Evolutionary conservation across 2,329 filamentous ascomycete genomes (phyloP), one percentile per base, ranked within the genome.

Genomic region (Xylaria hypoxylon): DNA sequence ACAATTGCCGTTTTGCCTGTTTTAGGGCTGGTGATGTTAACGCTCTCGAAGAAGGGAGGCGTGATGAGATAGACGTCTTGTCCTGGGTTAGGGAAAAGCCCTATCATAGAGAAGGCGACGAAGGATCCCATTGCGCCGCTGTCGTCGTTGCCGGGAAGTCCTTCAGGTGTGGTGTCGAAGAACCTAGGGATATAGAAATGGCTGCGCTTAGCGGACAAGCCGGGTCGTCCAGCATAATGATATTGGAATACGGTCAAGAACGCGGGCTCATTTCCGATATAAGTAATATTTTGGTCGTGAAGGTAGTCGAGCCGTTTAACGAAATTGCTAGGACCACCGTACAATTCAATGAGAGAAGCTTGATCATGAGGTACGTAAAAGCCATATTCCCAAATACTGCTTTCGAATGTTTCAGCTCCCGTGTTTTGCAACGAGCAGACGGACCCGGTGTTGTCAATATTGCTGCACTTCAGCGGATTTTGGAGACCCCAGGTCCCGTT

Each of bases 41-140:
- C 82, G 53, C 83, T 81, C 67, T 85, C 81, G 70, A 92, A 92
- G 72, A 87, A 92, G 0, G 90, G 90, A 0, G 90, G 86, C 0
- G 81, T 90, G 68, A 92, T 90, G n/a, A 92, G 84, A 70, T 92
- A 92, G 0, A 92, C 88, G 68, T 91, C 80, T 72, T 92, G 90
- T 0, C 89, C 90, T 0, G 88, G 83, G 47, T 91, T 88, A 0
- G 90, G 90, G 76, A 89, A 92, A 6, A 92, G 78, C 0, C 90
- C 90, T 80, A 92, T 86, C 89, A 92, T 92, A 26, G 84, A 81
- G 1, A 92, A 84, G 0, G 87, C 87, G 0, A 88, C 80, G 66
- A 91, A 92, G 0, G 85, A 85, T 19, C 89, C 90, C 89, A 92
- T 92, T 0, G 90, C 88, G 3, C 90, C 90, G 52, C 84, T 85